Base-by-base conservation (phyloP, 257 asterid genomes). In the Capsicum baccatum region DNA sequence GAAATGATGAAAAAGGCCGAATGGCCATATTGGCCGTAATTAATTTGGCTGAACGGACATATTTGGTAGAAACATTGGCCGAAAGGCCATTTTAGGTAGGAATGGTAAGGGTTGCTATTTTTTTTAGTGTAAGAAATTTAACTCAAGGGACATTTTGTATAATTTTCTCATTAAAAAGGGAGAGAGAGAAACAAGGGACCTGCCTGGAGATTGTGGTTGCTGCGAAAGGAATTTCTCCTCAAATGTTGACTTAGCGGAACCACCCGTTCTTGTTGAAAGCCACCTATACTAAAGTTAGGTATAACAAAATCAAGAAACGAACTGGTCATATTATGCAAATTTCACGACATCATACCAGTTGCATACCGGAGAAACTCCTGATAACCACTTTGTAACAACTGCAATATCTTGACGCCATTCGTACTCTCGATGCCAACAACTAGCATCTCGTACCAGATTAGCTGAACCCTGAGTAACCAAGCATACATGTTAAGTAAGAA, bases 401-500 rank as follows among this genome's bases (percentile, higher is more conserved):
- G 98, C 99, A 89, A 95, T 97, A 87, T 97, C 99, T 91, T 97
- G 99, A 17, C 98, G 96, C 99, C 99, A 97, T 86, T 97, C 98
- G 71, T 97, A 93, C 81, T 97, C 99, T 87, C 90, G 91, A 87
- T 92, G 93, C 99, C 99, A 97, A 92, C 97, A 90, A 87, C 99
- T 97, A 85, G 98, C 96, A 88, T 95, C 98, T 89, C 93, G 93
- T 80, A 93, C 98, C 83, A 93, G 92, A 91, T 93, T 93, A 54
- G 93, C 91, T 50, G 99, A 93, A 73, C 95, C 98, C 99, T 97
- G 88, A 57, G 86, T 68, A 82, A 79, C 62, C 87, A 86, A 70
- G 82, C 60, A 62, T 90, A 86, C 78, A 66, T 76, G 79, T 78
- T 26, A 33, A 55, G 81, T 26, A 78, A 76, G 81, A 52, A 76